Conservation (phyloP, 768 basidiomycete genomes). For the Panaeolus papilionaceus region DNA sequence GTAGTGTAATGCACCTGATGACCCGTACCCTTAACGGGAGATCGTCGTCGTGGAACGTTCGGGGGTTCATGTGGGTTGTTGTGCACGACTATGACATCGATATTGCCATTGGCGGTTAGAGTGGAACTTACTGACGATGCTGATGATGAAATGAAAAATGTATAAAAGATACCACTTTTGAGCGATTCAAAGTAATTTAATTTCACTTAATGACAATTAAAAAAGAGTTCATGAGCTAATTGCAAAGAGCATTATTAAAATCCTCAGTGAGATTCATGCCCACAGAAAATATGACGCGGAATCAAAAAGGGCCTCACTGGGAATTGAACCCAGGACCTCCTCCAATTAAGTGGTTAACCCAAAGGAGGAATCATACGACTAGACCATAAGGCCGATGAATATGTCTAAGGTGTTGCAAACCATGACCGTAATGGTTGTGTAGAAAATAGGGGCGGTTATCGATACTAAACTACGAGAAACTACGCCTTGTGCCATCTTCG, state of each 20-base stretch:
- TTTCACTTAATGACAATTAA: too few relatives aligned
- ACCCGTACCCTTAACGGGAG: neutral
- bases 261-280: too few relatives aligned
- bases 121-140: neutral
- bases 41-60: neutral
- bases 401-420: neutral
- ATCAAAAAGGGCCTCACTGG: slow-evolving; percentile 19
- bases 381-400: slow-evolving; percentile 13
- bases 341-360: slow-evolving; percentile 10
- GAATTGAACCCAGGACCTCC: slow-evolving; percentile 20
- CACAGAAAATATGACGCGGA: neutral
- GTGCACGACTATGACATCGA: too few relatives aligned
- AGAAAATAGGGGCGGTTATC: too few relatives aligned
- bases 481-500: too few relatives aligned
- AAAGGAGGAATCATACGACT: slow-evolving; percentile 15
- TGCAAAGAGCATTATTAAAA: too few relatives aligned
- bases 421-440: too few relatives aligned
- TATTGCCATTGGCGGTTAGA: too few relatives aligned
- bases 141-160: neutral
- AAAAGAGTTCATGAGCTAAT: too few relatives aligned
- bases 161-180: neutral
- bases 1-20: neutral
- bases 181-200: too few relatives aligned
- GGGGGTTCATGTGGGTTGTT: neutral
- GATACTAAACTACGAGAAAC: too few relatives aligned